Conservation (phyloP, 768 basidiomycete species). For the Mycena albidolilacea region DNA sequence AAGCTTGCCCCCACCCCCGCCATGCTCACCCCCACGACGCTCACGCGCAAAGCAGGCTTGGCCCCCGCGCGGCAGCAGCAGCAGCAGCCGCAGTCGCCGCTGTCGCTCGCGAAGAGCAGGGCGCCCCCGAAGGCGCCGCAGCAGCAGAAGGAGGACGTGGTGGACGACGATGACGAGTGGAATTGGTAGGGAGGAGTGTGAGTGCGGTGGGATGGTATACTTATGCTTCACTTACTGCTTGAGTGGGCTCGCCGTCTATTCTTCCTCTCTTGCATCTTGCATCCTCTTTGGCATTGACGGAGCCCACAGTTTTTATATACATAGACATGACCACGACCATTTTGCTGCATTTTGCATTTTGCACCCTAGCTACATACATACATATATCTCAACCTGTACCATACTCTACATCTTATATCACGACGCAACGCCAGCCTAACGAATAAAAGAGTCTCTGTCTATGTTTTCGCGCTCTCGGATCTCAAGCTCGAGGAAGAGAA, state of each 20-base stretch:
- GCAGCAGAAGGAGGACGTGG: conserved; percentile 41
- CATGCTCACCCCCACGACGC: no score
- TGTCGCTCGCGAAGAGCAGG: conserved; percentile 24
- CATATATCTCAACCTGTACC: neutral
- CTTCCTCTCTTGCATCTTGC: neutral
- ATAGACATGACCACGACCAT: no score
- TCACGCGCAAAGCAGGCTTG: conserved; percentile 38
- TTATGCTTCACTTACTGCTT: no score
- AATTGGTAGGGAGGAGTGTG: conserved; percentile 61
- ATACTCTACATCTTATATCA: neutral
- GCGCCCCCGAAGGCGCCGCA: conserved; percentile 22
- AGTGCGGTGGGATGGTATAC: no score
- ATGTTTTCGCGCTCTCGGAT: no score
- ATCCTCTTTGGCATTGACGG: no score
- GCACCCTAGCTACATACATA: neutral
- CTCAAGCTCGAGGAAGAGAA: neutral
- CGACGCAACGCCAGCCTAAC: neutral
- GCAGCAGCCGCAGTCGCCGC: conserved; percentile 41
- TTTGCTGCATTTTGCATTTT: no score
- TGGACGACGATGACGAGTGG: conserved; percentile 72
- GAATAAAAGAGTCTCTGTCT: neutral
- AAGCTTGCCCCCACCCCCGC: no score
- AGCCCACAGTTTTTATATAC: neutral
- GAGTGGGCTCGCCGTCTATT: no score
- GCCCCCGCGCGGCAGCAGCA: conserved; percentile 23